phyloP scores from a whole-genome alignment of 192 early-diverging fungal genomes.

The Lunasporangiospora selenospora region DNA sequence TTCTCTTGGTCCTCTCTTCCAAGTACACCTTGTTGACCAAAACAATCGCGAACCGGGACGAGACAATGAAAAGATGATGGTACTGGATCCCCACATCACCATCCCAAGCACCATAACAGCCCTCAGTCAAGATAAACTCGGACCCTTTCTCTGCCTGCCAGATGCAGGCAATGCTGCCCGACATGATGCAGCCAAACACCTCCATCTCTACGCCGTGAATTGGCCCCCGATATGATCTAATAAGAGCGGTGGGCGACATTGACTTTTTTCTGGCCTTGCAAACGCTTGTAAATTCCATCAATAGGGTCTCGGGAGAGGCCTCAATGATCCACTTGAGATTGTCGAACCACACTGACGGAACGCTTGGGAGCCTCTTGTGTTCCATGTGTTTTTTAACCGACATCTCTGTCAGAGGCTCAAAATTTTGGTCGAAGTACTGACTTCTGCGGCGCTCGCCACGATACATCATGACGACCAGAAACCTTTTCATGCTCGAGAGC shows the following conservation, averaged over 20 bases:
- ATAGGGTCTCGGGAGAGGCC: conserved; percentile 17
- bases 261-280: not conserved
- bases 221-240: conserved; percentile 7
- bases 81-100: conserved; percentile 7
- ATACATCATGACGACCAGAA: conserved; percentile 34
- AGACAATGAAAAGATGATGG: conserved; percentile 45
- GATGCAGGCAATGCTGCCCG: conserved; percentile 17
- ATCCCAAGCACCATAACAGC: conserved; percentile 39
- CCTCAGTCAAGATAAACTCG: conserved; percentile 37
- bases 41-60: conserved; percentile 40
- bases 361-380: conserved; percentile 8
- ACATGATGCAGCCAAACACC: conserved; percentile 11
- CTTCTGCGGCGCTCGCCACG: conserved; percentile 16
- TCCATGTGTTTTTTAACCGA: conserved; percentile 14
- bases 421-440: conserved; percentile 21
- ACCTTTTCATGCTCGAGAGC: conserved; percentile 21
- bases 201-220: conserved; percentile 14
- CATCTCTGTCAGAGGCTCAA: conserved; percentile 1
- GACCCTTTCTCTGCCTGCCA: conserved; percentile 40
- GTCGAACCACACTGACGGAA: conserved; percentile 33
- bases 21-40: conserved; percentile 9
- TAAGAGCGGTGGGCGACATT: not conserved
- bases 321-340: conserved; percentile 38
- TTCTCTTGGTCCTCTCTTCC: not conserved
- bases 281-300: not conserved